Evolutionary conservation across 352 stramenopile genomes (phyloP), one percentile per base, ranked within the genome.

Genomic region (Pythium plurisporium): DNA sequence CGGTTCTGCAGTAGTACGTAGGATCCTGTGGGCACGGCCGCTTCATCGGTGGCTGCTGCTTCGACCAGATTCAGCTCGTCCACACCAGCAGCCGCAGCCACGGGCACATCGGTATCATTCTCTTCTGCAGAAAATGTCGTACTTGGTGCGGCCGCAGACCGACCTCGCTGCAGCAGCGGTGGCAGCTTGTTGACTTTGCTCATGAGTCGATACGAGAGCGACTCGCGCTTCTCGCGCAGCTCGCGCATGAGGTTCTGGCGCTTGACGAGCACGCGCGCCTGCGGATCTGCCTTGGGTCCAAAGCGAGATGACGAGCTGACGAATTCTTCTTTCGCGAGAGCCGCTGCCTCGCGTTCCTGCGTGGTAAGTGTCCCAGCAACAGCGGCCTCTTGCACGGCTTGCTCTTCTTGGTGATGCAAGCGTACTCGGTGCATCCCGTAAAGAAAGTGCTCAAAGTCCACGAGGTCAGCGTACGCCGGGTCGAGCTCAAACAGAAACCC

Each of bases 391-490:
- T 42, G 30, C 2, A 38, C 43, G 2, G 47, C 48, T 31, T 91
- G 73, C 38, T 83, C 70, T 4, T 79, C 60, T 36, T 91, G 82
- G 41, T 91, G 82, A 38, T 87, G 64, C 27, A 73, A 40, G 2
- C 82, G 79, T 22, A 86, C 78, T 49, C 79, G 86, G 57, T 89
- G 79, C 82, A 91, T 91, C 54, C 76, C 82, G 45, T 87, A 91
- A 9, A 91, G 38, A 59, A 89, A 91, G 55, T 91, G 80, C 42
- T 91, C 82, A 46, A 89, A 83, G 64, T 91, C 82, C 9, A 91
- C 80, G 1, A 91, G 72, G 23, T 91, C 82, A 9, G 75, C 77
- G 44, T 87, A 91, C 20, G 79, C 82, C 1, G 79, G 77, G 27
- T 91, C 82, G 8, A 89, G 69, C 0, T 68, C 72, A 26, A 67